Conservation (phyloP, 345 rosid genomes). For the Nasturtium officinale region DNA sequence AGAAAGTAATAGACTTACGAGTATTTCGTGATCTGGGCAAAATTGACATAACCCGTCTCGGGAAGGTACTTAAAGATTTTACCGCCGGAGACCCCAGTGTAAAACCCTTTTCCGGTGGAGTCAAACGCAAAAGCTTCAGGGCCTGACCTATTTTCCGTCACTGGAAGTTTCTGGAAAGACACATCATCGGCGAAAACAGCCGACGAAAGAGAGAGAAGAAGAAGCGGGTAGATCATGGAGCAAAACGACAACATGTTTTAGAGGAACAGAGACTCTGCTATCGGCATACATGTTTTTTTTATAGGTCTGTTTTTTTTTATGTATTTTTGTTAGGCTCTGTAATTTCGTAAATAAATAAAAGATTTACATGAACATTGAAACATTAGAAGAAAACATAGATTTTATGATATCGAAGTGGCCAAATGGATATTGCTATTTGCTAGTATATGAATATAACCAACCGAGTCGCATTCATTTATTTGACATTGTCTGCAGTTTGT, state of each 20-base stretch:
- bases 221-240: neutral
- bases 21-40: slow-evolving; percentile 34
- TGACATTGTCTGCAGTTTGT: neutral
- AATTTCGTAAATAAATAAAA: too few relatives aligned
- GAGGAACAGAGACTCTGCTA: neutral
- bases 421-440: slow-evolving; percentile 10
- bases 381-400: too few relatives aligned
- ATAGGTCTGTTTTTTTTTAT: neutral
- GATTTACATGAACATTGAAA: too few relatives aligned
- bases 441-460: too few relatives aligned
- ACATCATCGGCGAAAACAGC: slow-evolving; percentile 27
- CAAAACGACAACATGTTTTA: slow-evolving; percentile 5
- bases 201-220: slow-evolving; percentile 26
- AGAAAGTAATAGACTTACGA: slow-evolving; percentile 27
- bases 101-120: slow-evolving; percentile 47
- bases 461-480: neutral
- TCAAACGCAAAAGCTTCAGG: slow-evolving; percentile 46
- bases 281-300: neutral
- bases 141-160: slow-evolving; percentile 37
- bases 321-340: too few relatives aligned
- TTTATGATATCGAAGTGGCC: slow-evolving; percentile 7
- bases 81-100: slow-evolving; percentile 51
- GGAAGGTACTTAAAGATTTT: slow-evolving; percentile 45
- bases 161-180: slow-evolving; percentile 38
- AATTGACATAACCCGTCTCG: slow-evolving; percentile 39